Evolutionary conservation across 1,284 basidiomycete species (phyloP), one percentile per base, ranked within the genome.

Genomic region (Gomphus bonarii): DNA sequence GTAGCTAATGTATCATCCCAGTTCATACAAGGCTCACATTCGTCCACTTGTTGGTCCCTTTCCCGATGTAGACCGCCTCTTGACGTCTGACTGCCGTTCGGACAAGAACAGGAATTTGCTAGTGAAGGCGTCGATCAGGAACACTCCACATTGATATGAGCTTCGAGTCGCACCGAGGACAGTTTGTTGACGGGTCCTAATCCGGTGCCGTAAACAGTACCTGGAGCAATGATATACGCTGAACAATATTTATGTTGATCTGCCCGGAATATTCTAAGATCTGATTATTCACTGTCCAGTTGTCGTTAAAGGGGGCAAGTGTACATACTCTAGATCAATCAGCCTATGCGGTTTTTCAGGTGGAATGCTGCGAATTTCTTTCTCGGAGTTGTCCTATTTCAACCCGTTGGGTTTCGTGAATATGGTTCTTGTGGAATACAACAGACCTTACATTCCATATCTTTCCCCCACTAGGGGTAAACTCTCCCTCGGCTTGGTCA

Each of bases 11-110:
- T 9, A 22, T 18, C 16, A 7, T 35, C 12, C 1, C 12, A 35
- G n/a, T 25, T 12, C 14, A 43, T 3, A 18, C 16, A 33, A 22
- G 38, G 42, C 38, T 54, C 51, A 49, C 56, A 54, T 62, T 59
- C 53, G 50, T 59, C 59, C 61, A 63, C 31, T 51, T 43, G 57
- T 63, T 64, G 35, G 59, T 63, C 7, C 63, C 64, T 44, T 65
- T 61, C 14, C 64, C 63, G 33, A 64, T 53, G 51, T 63, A 64
- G 31, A 58, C 50, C 12, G 58, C 52, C n/a, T 58, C 40, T 18
- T 59, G 56, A 30, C 54, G 50, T 51, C 55, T 31, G 18, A 61
- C 18, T 42, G 61, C 60, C n/a, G 50, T 47, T 47, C 48, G 50
- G 40, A 58, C 54, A 11, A 42, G 54, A n/a, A 3, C 38, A 48